Evolutionary conservation across 495 filamentous ascomycete genomes (phyloP).

Genomic region (Apodospora peruviana): DNA sequence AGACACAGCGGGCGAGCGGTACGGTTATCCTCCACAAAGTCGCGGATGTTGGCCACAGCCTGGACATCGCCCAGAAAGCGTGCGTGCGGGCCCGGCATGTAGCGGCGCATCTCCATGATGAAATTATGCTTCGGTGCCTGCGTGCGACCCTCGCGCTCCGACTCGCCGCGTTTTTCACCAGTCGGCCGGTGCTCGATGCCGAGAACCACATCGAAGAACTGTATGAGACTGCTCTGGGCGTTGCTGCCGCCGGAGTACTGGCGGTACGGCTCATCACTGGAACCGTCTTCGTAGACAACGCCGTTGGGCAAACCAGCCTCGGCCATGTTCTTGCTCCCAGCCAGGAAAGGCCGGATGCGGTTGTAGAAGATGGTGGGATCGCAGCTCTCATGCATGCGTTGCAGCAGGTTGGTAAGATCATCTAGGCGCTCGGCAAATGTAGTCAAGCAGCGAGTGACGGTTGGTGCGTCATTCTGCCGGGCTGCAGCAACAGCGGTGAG

Average conservation of each 20-base stretch:
- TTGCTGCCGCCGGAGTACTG: constrained; percentile 94
- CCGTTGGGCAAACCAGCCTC: constrained; percentile 86
- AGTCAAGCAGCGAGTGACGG: constrained; percentile 69
- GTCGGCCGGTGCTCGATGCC: constrained; percentile 92
- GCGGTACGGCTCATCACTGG: constrained; percentile 61
- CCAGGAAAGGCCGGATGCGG: constrained; percentile 87
- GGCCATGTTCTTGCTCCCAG: constrained; percentile 95
- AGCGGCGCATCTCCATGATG: constrained; percentile 90
- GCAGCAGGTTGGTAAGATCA: constrained; percentile 67
- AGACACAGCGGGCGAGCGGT: constrained; percentile 60
- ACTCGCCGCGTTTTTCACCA: constrained; percentile 55
- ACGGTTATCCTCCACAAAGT: constrained; percentile 65
- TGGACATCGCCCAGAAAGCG: constrained; percentile 79
- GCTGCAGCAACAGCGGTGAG: constrained; percentile 81
- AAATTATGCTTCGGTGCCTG: constrained; percentile 73
- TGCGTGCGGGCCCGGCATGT: constrained; percentile 93
- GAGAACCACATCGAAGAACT: constrained; percentile 91
- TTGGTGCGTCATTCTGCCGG: constrained; percentile 57
- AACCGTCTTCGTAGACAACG: constrained; percentile 80
- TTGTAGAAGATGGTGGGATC: constrained; percentile 94
- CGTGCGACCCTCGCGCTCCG: constrained; percentile 45
- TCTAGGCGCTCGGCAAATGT: constrained; percentile 82
- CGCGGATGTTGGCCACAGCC: constrained; percentile 78
- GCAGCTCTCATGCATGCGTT: constrained; percentile 88
- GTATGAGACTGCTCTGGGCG: constrained; percentile 91